Base-by-base conservation (phyloP, 805 yeast genomes). In the Wickerhamiella vanderwaltii region DNA sequence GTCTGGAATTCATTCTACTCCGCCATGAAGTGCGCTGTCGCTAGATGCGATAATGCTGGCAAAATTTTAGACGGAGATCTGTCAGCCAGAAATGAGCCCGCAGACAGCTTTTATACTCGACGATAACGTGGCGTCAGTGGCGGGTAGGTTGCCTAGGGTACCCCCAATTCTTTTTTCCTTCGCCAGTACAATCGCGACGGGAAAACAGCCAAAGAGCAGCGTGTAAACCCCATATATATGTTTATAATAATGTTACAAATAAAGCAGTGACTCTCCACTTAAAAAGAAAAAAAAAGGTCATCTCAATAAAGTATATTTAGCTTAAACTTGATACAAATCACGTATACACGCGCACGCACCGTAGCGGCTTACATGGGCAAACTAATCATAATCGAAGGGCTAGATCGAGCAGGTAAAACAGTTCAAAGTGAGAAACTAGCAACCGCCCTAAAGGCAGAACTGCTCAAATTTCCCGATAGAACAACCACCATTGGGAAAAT, bases 341-440 rank as follows among this genome's bases (percentile, higher is more conserved):
- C n/a, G n/a, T n/a, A n/a, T n/a, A n/a, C n/a, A n/a, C n/a, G n/a
- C n/a, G n/a, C n/a, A n/a, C n/a, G n/a, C n/a, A n/a, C n/a, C n/a
- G n/a, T n/a, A n/a, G n/a, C n/a, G n/a, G n/a, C n/a, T n/a, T n/a
- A n/a, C n/a, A 47, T 95, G 47, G 97, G 96, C 2, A 68, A 71
- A 35, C 63, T 91, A 29, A 78, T 91, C 17, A 71, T 85, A 1
- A 68, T 91, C 2, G 99, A 91, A 60, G 99, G 99, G 0, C 71
- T 91, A 1, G 99, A 91, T 54, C 64, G 99, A 38, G 79, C 96
- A 0, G 99, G 99, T 0, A 91, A 91, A 54, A 74, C 95, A 2
- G 86, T 96, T 0, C 98, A 91, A 56, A 70, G 79, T 5, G 55
- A 59, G 2, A 49, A 54, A 2, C 51, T 80, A 12, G 46, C 52